Percentiles rank a stretch among this genome's conserved stretches.
phyloP scores from a whole-genome alignment of 1,284 basidiomycete species.

The Leccinum cinnamomeum region DNA sequence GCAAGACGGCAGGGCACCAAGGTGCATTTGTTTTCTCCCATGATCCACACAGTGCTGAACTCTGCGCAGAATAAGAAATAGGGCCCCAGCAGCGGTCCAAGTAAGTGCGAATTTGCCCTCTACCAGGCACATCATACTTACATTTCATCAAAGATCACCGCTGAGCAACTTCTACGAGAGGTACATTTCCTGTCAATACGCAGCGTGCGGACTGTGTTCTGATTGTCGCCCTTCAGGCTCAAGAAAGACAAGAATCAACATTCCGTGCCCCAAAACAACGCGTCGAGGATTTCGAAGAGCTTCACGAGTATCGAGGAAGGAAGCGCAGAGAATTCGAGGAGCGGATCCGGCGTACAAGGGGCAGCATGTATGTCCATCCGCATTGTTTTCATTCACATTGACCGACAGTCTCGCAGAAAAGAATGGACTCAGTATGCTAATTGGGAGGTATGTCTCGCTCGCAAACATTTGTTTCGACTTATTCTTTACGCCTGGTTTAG shows the following conservation, averaged over 20 bases:
- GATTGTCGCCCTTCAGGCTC: conserved; percentile 55
- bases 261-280: conserved; percentile 92
- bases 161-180: conserved; percentile 96
- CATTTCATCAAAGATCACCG: conserved; percentile 72
- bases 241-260: conserved; percentile 93
- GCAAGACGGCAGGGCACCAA: conserved; percentile 58
- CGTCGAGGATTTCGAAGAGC: conserved; percentile 96
- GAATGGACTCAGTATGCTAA: conserved; percentile 85
- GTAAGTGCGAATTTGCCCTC: conserved; percentile 39
- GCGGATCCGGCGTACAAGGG: conserved; percentile 85
- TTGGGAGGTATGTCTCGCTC: conserved; percentile 59
- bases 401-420: conserved; percentile 47
- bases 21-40: conserved; percentile 32
- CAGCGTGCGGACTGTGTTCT: conserved; percentile 4
- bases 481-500: conserved; percentile 38
- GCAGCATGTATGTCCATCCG: conserved; percentile 64
- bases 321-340: conserved; percentile 98
- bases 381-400: background rate
- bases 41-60: conserved; percentile 5
- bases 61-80: conserved; percentile 79
- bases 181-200: conserved; percentile 39
- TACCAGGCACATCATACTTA: conserved; percentile 9
- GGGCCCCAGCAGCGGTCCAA: conserved; percentile 90
- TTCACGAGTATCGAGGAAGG: conserved; percentile 92
- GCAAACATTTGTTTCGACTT: background rate